phyloP scores from a whole-genome alignment of 495 filamentous ascomycete genomes.

The Neurospora sp. region DNA sequence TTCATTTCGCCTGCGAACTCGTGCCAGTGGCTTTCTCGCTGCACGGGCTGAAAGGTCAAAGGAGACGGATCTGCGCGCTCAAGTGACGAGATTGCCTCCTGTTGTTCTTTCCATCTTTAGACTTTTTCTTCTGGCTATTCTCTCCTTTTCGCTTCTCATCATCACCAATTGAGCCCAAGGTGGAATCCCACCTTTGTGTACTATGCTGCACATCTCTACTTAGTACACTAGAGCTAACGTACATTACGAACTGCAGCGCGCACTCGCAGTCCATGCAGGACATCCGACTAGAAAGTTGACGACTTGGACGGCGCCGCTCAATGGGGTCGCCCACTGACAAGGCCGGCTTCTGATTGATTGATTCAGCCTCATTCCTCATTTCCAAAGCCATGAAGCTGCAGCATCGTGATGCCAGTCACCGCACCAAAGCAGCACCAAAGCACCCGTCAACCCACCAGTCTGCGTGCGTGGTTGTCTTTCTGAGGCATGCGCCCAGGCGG shows the following conservation, averaged over 20 bases:
- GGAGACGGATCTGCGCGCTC: not conserved
- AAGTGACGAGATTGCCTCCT: not conserved
- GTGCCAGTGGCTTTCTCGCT: not conserved
- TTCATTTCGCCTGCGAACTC: not conserved
- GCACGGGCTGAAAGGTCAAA: not conserved
- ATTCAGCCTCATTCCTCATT: slow-evolving; percentile 24
- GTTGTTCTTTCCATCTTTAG: not conserved
- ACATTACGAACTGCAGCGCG: not conserved
- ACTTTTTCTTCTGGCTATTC: not conserved
- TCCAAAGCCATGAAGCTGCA: not conserved
- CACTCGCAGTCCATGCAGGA: not conserved
- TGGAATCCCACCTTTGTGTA: not conserved
- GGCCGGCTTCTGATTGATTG: slow-evolving; percentile 11
- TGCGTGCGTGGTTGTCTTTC: not conserved
- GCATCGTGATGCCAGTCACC: not conserved
- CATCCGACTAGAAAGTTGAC: not conserved
- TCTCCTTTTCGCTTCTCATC: not conserved
- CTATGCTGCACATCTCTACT: not conserved
- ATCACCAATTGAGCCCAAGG: not conserved
- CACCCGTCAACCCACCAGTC: not conserved
- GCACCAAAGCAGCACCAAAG: not conserved
- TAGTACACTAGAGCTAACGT: not conserved
- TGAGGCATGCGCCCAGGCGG: not conserved
- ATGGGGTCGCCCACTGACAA: slow-evolving; percentile 5
- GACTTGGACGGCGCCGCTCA: not conserved